A percentile compares a stretch with the other conserved stretches of the same genome.
Conservation (phyloP, 176 grass and related monocot genomes). For the Carex scoparia region DNA sequence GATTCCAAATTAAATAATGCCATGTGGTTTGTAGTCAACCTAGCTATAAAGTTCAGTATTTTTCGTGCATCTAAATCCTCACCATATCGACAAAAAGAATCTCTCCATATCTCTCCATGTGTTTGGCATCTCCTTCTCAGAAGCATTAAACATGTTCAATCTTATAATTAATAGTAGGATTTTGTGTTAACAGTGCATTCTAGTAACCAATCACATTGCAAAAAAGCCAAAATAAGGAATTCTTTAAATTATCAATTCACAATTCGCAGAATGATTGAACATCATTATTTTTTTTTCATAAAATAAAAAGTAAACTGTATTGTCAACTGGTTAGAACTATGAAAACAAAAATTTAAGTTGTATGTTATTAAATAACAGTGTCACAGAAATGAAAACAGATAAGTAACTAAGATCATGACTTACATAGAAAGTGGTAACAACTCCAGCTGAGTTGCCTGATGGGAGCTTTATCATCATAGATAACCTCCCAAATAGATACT, state of each 20-base stretch:
- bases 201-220: neutral
- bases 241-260: neutral
- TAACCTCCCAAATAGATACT: slow-evolving; percentile 45
- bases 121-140: neutral
- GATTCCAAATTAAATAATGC: neutral
- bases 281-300: neutral
- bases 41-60: neutral
- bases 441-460: slow-evolving; percentile 43
- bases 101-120: neutral
- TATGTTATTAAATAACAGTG: neutral
- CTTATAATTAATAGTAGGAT: neutral
- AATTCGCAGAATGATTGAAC: neutral
- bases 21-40: neutral
- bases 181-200: neutral
- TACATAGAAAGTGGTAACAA: slow-evolving; percentile 49
- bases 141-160: neutral
- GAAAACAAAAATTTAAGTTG: neutral
- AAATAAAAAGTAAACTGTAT: neutral
- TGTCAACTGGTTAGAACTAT: neutral
- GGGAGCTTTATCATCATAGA: slow-evolving; percentile 53
- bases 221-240: neutral
- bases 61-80: neutral
- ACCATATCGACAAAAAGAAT: neutral
- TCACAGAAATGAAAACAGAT: neutral
- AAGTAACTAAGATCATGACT: neutral